Percentiles rank a stretch among this genome's conserved stretches.
phyloP scores from a whole-genome alignment of 2,329 filamentous ascomycete species.

The Pseudogymnoascus sp. region DNA sequence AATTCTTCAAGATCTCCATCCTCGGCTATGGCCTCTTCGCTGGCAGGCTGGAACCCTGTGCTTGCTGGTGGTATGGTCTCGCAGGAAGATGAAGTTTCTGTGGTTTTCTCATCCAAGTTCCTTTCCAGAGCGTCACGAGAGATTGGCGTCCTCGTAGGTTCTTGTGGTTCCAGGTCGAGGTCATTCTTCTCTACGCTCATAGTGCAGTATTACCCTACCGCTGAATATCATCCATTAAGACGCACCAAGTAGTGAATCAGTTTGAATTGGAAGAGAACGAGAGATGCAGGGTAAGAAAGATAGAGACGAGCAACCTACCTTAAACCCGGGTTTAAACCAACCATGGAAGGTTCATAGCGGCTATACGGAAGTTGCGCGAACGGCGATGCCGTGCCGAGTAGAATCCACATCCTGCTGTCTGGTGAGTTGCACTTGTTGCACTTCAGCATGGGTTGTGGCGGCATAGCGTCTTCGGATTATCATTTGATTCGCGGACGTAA shows the following conservation, averaged over 20 bases:
- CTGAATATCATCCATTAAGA: background rate
- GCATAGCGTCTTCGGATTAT: background rate
- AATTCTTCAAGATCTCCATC: conserved; percentile 24
- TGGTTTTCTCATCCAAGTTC: background rate
- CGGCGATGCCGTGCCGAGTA: conserved; percentile 1
- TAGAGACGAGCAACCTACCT: background rate
- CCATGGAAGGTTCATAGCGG: background rate
- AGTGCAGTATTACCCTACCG: background rate
- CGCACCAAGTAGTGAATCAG: background rate
- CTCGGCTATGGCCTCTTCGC: conserved; percentile 18
- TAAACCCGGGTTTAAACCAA: background rate
- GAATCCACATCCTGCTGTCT: background rate
- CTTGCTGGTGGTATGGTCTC: background rate
- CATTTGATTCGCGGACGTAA: background rate
- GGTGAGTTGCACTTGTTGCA: background rate
- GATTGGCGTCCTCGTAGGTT: background rate
- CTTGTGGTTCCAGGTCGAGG: background rate
- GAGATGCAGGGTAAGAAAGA: background rate
- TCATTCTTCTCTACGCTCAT: background rate
- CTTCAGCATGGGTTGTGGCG: background rate
- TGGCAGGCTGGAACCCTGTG: background rate
- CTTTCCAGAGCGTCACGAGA: background rate
- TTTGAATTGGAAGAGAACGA: background rate
- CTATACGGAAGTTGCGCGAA: conserved; percentile 7
- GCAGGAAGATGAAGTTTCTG: background rate